These are phyloP conservation scores for Diaporthe destruens DNA, from an alignment of 2,329 filamentous ascomycete genomes.

Conservation along the genomic window DNA sequence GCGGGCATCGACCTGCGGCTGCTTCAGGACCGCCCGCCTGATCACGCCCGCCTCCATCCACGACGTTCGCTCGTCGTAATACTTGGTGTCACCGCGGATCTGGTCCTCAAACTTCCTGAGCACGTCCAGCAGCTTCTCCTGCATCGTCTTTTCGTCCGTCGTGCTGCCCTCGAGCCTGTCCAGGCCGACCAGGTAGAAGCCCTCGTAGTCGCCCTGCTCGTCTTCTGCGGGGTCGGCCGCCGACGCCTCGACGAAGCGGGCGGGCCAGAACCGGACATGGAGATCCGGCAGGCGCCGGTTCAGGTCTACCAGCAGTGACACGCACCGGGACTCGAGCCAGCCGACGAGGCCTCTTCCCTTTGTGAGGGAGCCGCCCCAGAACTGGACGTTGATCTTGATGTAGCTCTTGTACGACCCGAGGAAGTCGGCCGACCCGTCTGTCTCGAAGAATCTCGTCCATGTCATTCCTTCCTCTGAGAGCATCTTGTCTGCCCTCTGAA, in stretches of 20 bases:
- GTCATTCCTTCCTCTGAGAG: conserved; percentile 53
- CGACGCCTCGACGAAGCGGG: conserved; percentile 62
- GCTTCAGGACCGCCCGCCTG: conserved; percentile 54
- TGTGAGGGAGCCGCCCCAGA: conserved; percentile 71
- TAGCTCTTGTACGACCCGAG: conserved; percentile 65
- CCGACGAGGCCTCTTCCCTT: conserved; percentile 69
- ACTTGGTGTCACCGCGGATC: conserved; percentile 59
- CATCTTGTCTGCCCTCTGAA: conserved; percentile 59
- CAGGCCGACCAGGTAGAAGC: conserved; percentile 73
- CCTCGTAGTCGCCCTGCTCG: conserved; percentile 63
- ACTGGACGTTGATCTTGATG: conserved; percentile 72
- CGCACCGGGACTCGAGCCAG: conserved; percentile 73
- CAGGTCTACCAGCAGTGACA: conserved; percentile 70
- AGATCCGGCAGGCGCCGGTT: conserved; percentile 64
- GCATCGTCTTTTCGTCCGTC: conserved; percentile 55
- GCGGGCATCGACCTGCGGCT: conserved; percentile 60
- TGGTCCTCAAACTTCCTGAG: conserved; percentile 63
- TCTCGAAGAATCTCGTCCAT: conserved; percentile 59
- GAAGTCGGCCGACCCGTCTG: conserved; percentile 59
- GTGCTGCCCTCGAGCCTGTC: conserved; percentile 49
- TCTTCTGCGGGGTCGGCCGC: conserved; percentile 48
- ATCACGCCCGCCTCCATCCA: conserved; percentile 62
- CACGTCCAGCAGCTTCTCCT: conserved; percentile 58
- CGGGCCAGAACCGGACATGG: conserved; percentile 72
- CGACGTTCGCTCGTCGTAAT: conserved; percentile 62